Evolutionary conservation across 805 yeast species (phyloP).

Genomic region (Candida nitratophila): DNA sequence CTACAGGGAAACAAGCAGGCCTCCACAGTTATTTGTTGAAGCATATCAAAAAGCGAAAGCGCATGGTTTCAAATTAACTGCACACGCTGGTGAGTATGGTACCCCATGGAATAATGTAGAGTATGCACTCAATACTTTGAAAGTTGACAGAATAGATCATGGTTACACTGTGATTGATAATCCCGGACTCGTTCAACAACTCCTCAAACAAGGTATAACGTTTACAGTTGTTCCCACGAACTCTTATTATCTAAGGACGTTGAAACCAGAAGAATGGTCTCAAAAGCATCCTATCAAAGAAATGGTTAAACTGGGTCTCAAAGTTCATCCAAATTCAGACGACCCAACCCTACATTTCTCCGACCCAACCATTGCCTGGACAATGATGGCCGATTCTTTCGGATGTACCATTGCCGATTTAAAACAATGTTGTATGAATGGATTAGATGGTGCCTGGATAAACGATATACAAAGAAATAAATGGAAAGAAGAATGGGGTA

Average conservation of each 20-base stretch:
- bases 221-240: slow-evolving; percentile 27
- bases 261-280: slow-evolving; percentile 24
- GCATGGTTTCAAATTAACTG: slow-evolving; percentile 20
- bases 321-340: slow-evolving; percentile 25
- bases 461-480: slow-evolving; percentile 11
- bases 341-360: slow-evolving; percentile 25
- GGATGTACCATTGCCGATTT: slow-evolving; percentile 17
- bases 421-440: slow-evolving; percentile 16
- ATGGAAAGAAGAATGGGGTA: slow-evolving; percentile 12
- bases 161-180: slow-evolving; percentile 25
- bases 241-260: slow-evolving; percentile 22
- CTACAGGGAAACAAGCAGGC: slow-evolving; percentile 23
- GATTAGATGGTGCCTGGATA: slow-evolving; percentile 24
- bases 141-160: slow-evolving; percentile 24
- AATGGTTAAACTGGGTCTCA: slow-evolving; percentile 20
- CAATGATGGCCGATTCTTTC: slow-evolving; percentile 25
- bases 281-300: slow-evolving; percentile 22
- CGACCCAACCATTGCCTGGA: slow-evolving; percentile 23
- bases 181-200: slow-evolving; percentile 15
- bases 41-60: slow-evolving; percentile 18
- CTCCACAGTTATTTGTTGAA: slow-evolving; percentile 21
- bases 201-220: slow-evolving; percentile 10
- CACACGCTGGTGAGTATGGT: slow-evolving; percentile 27
- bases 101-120: slow-evolving; percentile 22
- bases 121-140: slow-evolving; percentile 15